Conservation (phyloP, 2,329 filamentous ascomycete species). For the Camillea tinctor region DNA sequence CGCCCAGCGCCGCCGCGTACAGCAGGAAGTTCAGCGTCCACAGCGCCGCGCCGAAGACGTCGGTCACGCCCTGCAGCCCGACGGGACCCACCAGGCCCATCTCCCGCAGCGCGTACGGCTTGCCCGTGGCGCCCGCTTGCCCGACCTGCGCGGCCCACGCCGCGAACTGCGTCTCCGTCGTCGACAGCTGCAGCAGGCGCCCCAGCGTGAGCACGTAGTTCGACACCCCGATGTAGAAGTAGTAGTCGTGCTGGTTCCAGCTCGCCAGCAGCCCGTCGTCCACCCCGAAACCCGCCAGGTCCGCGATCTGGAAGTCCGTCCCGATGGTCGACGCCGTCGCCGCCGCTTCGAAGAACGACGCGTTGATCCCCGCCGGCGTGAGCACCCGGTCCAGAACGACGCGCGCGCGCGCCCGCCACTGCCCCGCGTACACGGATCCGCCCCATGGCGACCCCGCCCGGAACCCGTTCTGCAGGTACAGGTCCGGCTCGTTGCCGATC, state of each 20-base stretch:
- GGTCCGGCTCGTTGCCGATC: slow-evolving; percentile 33
- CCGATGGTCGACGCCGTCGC: slow-evolving; percentile 50
- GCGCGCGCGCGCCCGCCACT: slow-evolving; percentile 45
- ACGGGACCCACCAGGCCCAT: slow-evolving; percentile 51
- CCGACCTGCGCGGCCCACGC: slow-evolving; percentile 45
- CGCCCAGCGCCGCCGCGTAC: slow-evolving; percentile 46
- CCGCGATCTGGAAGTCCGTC: slow-evolving; percentile 46
- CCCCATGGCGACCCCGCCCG: slow-evolving; percentile 39
- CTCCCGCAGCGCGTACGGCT: slow-evolving; percentile 49
- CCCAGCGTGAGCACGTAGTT: slow-evolving; percentile 41
- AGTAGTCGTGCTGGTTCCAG: slow-evolving; percentile 56
- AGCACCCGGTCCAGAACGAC: slow-evolving; percentile 45
- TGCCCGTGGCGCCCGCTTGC: slow-evolving; percentile 39
- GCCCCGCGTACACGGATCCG: slow-evolving; percentile 41
- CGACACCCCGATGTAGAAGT: slow-evolving; percentile 50
- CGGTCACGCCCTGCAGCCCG: slow-evolving; percentile 44
- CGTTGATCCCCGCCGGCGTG: slow-evolving; percentile 37
- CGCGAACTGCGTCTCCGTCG: slow-evolving; percentile 45
- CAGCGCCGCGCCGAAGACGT: slow-evolving; percentile 48
- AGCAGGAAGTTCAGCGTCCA: slow-evolving; percentile 54
- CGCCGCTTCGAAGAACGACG: slow-evolving; percentile 48
- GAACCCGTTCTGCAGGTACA: slow-evolving; percentile 41
- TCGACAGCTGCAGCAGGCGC: slow-evolving; percentile 43
- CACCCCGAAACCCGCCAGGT: slow-evolving; percentile 41
- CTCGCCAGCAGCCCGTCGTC: slow-evolving; percentile 27